Evolutionary conservation across 129 eudicot species (phyloP), one percentile per base, ranked within the genome.

Genomic region (Lonicera japonica): DNA sequence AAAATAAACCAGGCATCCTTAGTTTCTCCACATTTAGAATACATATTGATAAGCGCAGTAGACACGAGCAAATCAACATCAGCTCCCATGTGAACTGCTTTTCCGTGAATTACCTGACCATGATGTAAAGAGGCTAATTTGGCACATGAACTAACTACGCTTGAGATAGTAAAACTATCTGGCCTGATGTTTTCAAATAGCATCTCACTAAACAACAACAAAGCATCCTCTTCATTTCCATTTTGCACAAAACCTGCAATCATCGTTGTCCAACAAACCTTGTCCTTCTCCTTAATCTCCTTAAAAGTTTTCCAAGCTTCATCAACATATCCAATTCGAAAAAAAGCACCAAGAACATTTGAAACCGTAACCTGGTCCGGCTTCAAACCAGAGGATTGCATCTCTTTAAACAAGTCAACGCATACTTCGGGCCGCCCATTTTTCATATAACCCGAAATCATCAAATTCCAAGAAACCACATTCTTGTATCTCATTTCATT

Each of bases 31-130:
- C 88, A 75, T 61, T 82, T 83, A 22, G 79, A 69, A 69, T 83
- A 83, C 85, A 79, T 83, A 52, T 79, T 82, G 53, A 83, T 74
- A 53, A 83, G 79, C 21, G 89, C 77, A 54, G 70, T 79, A 19
- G 71, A 62, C 11, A 79, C 84, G 12, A 69, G 79, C 19, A 64
- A 65, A 66, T 79, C 82, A 16, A 51, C 22, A 22, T 76, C 77
- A 25, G 75, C 81, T 57, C 84, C 82, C 76, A 79, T 61, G 21
- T 79, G 74, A 36, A 75, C 23, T 11, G 79, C 62, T 56, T 47
- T 74, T 13, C 67, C 82, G 47, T 79, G 89, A 52, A 79, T 43
- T 18, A 54, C 46, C 18, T 79, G 78, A 54, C 82, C 84, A 67
- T 79, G 58, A 69, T 52, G 45, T 56, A 83, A 21, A 55, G 80